These are phyloP conservation scores for Caloboletus firmus DNA, from an alignment of 1,284 basidiomycete species.

Conservation along the genomic window DNA sequence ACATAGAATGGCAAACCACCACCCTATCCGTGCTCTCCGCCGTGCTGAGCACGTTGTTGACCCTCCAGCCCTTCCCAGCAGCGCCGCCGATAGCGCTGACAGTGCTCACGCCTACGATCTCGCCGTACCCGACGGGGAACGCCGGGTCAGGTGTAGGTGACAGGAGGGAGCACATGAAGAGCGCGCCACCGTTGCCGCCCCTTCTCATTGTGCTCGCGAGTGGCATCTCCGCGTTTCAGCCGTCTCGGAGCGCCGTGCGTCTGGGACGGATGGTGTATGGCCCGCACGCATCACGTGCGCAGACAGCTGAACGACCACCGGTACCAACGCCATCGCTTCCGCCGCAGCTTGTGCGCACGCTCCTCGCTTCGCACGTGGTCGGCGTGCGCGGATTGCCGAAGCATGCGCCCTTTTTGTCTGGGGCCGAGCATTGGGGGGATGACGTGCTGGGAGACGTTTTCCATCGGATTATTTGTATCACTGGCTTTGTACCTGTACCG, in stretches of 20 bases:
- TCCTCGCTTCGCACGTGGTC: slow-evolving; percentile 19
- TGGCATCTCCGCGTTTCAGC: slow-evolving; percentile 1
- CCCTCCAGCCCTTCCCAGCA: slow-evolving; percentile 32
- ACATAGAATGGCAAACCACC: background rate
- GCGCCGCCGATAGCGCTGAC: slow-evolving; percentile 18
- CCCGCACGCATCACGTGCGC: slow-evolving; percentile 13
- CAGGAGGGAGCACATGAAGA: slow-evolving; percentile 18
- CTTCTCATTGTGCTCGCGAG: slow-evolving; percentile 28
- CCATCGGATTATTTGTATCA: slow-evolving; percentile 40
- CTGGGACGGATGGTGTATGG: slow-evolving; percentile 19
- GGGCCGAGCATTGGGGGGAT: slow-evolving; percentile 17
- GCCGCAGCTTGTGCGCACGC: slow-evolving; percentile 32
- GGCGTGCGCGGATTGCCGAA: slow-evolving; percentile 27
- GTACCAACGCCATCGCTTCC: slow-evolving; percentile 28
- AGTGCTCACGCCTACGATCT: slow-evolving; percentile 15
- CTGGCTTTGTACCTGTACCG: slow-evolving; percentile 36
- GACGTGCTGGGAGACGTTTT: slow-evolving; percentile 35
- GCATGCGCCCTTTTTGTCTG: slow-evolving; percentile 19
- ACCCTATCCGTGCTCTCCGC: slow-evolving; percentile 14
- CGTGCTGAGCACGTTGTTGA: slow-evolving; percentile 35
- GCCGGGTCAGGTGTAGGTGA: slow-evolving; percentile 2
- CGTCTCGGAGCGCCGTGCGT: slow-evolving; percentile 16
- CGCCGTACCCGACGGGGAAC: slow-evolving; percentile 14
- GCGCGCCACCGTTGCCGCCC: slow-evolving; percentile 23
- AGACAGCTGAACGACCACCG: background rate